Percentiles rank a stretch among this genome's conserved stretches.
These are phyloP conservation scores for Diaporthe batatas DNA, from an alignment of 2,329 filamentous ascomycete species.

Conservation along the genomic window DNA sequence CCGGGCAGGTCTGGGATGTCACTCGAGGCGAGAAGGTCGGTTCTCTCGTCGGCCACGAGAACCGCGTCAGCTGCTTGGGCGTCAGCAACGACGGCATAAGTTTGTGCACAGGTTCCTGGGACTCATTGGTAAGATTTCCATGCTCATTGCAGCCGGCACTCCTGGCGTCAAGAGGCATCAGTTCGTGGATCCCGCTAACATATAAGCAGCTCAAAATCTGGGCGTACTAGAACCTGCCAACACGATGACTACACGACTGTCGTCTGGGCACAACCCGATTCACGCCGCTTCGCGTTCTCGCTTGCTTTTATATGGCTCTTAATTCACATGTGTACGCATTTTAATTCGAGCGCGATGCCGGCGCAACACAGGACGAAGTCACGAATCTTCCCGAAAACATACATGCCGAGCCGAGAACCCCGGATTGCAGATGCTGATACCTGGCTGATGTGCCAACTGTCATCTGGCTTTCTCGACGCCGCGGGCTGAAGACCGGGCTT, in stretches of 20 bases:
- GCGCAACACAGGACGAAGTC: constrained; percentile 62
- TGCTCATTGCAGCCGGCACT: neutral
- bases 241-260: constrained; percentile 46
- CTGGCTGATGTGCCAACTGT: constrained; percentile 45
- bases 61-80: constrained; percentile 97
- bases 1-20: constrained; percentile 90
- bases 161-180: constrained; percentile 47
- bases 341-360: constrained; percentile 56
- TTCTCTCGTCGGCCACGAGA: constrained; percentile 96
- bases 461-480: constrained; percentile 41
- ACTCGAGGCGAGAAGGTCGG: constrained; percentile 97
- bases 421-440: constrained; percentile 45
- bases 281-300: constrained; percentile 46
- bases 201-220: constrained; percentile 82
- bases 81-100: constrained; percentile 99
- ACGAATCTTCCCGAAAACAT: constrained; percentile 56
- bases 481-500: constrained; percentile 21
- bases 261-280: constrained; percentile 48
- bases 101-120: constrained; percentile 99
- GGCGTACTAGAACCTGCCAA: constrained; percentile 73
- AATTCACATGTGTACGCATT: constrained; percentile 56
- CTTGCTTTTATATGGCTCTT: constrained; percentile 52
- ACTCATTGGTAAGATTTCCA: constrained; percentile 84
- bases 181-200: constrained; percentile 48
- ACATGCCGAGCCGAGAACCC: constrained; percentile 49